Evolutionary conservation across 2,329 filamentous ascomycete genomes (phyloP), one percentile per base, ranked within the genome.

Genomic region (Colletotrichum incanum): DNA sequence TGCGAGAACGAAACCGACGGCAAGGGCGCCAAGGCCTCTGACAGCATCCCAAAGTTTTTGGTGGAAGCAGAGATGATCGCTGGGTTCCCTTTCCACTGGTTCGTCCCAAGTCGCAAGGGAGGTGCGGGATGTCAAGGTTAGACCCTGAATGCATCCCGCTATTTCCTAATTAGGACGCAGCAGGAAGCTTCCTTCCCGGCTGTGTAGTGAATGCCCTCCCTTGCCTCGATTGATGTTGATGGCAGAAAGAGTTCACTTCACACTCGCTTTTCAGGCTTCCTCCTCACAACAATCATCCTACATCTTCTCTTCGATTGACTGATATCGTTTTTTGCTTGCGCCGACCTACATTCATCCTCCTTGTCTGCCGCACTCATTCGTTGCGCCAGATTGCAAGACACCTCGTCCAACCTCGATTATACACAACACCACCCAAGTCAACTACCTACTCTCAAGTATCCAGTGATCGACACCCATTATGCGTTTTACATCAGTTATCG

Each of bases 61-160:
- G n/a, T 37, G 28, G 12, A 31, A 37, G 31, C 8, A n/a, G 18
- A 39, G 49, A 41, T 28, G 56, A 31, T 50, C 16, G 16, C n/a
- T 26, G n/a, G 9, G 20, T 37, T 31, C 12, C 16, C 18, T 20
- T 18, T 41, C 65, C 52, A 56, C 43, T 64, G 45, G 69, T 72
- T 72, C 69, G 31, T 72, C 69, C 65, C 39, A 26, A 72, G 14
- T 69, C 37, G n/a, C 26, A n/a, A 72, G 37, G 59, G 45, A 55
- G 69, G 69, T 54, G 67, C 58, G 68, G 68, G 56, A 52, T 26
- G 50, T 63, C 45, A 41, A 67, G 65, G 58, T 45, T 59, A 45
- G 34, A 64, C 59, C 65, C 69, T 55, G 61, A 28, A 26, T 39
- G 26, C 43, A 49, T 54, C 28, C 23, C 47, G 39, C 52, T 23